A percentile compares a stretch with the other conserved stretches of the same genome.
Evolutionary conservation across 805 yeast genomes (phyloP).

Genomic region (Metschnikowia lunata): DNA sequence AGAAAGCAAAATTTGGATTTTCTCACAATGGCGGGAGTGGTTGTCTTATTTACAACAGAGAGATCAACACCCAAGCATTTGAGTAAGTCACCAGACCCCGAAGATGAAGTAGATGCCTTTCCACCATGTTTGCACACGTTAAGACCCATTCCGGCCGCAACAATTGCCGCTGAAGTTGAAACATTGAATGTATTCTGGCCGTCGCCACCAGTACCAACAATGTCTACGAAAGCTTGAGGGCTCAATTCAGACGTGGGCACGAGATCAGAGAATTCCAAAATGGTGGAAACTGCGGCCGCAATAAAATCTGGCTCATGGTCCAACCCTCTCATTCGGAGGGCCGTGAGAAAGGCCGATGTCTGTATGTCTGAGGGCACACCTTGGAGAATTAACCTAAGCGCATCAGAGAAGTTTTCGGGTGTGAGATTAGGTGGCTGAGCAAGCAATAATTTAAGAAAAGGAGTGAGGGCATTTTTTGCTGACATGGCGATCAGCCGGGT

Average conservation of each 20-base stretch:
- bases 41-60: conserved; percentile 55
- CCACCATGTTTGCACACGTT: conserved; percentile 95
- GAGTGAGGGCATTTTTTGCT: conserved; percentile 36
- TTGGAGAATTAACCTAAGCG: conserved; percentile 56
- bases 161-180: conserved; percentile 90
- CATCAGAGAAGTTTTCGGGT: conserved; percentile 60
- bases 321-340: conserved; percentile 64
- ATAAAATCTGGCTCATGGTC: conserved; percentile 80
- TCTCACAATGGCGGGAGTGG: conserved; percentile 57
- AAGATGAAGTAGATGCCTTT: conserved; percentile 86
- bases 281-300: conserved; percentile 78
- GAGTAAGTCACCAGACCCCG: conserved; percentile 92
- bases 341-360: conserved; percentile 74
- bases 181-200: conserved; percentile 97
- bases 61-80: conserved; percentile 79
- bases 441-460: conserved; percentile 63
- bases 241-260: conserved; percentile 46
- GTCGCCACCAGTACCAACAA: conserved; percentile 99
- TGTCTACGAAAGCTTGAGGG: conserved; percentile 62
- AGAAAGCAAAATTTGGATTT: conserved; percentile 58
- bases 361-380: conserved; percentile 65
- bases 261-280: conserved; percentile 58
- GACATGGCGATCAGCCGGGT: conserved; percentile 4
- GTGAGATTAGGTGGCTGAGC: conserved; percentile 57
- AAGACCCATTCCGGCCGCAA: conserved; percentile 84